phyloP scores from a whole-genome alignment of 495 filamentous ascomycete species.

The Penicillium samsonianum region DNA sequence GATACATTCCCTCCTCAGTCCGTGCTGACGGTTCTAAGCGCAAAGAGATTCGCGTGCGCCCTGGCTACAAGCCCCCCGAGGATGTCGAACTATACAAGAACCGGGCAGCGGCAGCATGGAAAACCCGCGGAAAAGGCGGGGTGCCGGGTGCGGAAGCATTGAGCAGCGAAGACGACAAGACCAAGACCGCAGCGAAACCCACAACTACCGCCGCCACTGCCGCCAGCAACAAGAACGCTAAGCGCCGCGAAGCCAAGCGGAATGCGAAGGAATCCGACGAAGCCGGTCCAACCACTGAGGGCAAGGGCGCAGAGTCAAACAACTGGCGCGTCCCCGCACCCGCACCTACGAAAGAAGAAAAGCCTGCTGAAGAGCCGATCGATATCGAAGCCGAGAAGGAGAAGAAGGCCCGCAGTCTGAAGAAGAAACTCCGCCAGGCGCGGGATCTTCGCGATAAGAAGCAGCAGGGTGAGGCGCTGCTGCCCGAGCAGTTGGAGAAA shows the following conservation, averaged over 20 bases:
- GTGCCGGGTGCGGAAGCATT: conserved; percentile 75
- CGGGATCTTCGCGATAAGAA: conserved; percentile 90
- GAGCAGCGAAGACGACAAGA: conserved; percentile 52
- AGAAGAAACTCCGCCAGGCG: conserved; percentile 94
- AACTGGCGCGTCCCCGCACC: conserved; percentile 30
- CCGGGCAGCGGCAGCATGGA: conserved; percentile 81
- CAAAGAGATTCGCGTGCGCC: conserved; percentile 88
- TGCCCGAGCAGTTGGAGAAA: conserved; percentile 97
- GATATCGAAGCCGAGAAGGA: conserved; percentile 79
- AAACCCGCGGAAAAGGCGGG: conserved; percentile 72
- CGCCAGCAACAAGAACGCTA: conserved; percentile 87
- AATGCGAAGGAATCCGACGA: conserved; percentile 69
- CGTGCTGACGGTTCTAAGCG: conserved; percentile 86
- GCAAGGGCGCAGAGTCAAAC: conserved; percentile 36
- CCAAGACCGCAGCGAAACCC: conserved; percentile 34
- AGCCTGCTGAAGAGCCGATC: conserved; percentile 36
- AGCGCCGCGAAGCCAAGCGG: conserved; percentile 84
- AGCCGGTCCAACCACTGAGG: conserved; percentile 37
- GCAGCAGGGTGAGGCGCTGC: conserved; percentile 73
- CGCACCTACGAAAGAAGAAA: conserved; percentile 33
- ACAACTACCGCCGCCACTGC: conserved; percentile 30
- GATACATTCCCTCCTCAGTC: conserved; percentile 81
- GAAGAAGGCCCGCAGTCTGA: conserved; percentile 89
- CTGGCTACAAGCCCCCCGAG: conserved; percentile 92
- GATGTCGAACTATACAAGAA: conserved; percentile 98